Evolutionary conservation across 1,284 basidiomycete genomes (phyloP).

Genomic region (Apiotrichum gracile): DNA sequence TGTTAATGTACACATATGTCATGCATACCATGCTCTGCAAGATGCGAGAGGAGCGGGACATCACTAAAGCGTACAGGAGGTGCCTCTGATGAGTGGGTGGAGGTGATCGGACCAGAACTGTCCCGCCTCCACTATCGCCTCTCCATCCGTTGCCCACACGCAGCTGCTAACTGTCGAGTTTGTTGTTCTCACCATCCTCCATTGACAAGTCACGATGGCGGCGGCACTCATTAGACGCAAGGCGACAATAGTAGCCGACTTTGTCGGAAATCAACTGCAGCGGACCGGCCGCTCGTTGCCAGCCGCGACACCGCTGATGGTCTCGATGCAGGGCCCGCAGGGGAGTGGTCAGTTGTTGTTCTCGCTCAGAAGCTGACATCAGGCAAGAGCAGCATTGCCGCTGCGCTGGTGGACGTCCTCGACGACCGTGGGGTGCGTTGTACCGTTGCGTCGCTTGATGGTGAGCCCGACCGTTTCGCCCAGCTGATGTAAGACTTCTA

Average conservation of each 20-base stretch:
- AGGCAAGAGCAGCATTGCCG: conserved; percentile 16
- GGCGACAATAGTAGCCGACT: background rate
- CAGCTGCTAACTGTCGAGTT: too few relatives aligned
- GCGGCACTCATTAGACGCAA: background rate
- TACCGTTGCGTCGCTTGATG: conserved; percentile 13
- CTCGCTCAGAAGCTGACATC: background rate
- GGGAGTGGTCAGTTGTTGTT: conserved; percentile 1
- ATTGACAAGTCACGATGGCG: background rate
- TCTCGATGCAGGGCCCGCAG: conserved; percentile 14
- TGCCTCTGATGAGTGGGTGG: too few relatives aligned
- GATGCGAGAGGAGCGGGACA: background rate
- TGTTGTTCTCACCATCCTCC: background rate
- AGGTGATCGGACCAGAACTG: background rate
- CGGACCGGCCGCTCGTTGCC: background rate
- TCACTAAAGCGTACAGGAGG: too few relatives aligned
- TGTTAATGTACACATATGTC: background rate
- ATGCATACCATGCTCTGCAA: background rate
- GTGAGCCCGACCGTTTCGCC: background rate
- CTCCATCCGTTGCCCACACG: too few relatives aligned
- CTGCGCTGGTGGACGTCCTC: conserved; percentile 4
- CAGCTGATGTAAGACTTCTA: conserved; percentile 30
- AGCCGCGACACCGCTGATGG: background rate
- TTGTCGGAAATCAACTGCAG: background rate
- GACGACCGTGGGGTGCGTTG: background rate
- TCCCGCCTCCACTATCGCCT: background rate